phyloP scores from a whole-genome alignment of 2,329 filamentous ascomycete species.

The Hortaea sp. region DNA sequence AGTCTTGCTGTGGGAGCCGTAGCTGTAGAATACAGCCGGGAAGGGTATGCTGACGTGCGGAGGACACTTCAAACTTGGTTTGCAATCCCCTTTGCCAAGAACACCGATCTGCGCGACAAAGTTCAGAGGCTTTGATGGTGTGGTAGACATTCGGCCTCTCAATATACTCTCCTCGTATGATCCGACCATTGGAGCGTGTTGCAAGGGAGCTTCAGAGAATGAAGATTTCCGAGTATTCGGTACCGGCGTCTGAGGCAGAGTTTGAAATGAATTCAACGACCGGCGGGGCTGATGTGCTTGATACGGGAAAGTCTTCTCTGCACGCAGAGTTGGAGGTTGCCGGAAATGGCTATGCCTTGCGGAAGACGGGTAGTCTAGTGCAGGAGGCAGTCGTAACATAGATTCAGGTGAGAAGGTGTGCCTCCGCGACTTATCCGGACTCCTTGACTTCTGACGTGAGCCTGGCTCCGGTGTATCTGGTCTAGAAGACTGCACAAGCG shows the following conservation, averaged over 20 bases:
- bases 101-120: conserved; percentile 95
- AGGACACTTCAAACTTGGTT: conserved; percentile 72
- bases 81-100: conserved; percentile 79
- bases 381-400: conserved; percentile 41
- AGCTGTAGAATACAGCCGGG: conserved; percentile 93
- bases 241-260: conserved; percentile 35
- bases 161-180: conserved; percentile 97
- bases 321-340: conserved; percentile 39
- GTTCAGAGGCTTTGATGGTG: conserved; percentile 80
- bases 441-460: conserved; percentile 28
- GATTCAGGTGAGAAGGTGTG: conserved; percentile 61
- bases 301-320: conserved; percentile 54
- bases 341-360: conserved; percentile 10
- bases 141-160: conserved; percentile 91
- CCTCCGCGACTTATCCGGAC: conserved; percentile 47
- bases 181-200: conserved; percentile 91
- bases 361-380: conserved; percentile 24
- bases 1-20: conserved; percentile 56
- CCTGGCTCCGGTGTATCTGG: conserved; percentile 23
- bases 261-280: conserved; percentile 54
- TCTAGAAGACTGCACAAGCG: conserved; percentile 57
- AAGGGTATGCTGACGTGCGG: conserved; percentile 85
- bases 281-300: conserved; percentile 71
- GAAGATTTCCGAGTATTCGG: conserved; percentile 56
- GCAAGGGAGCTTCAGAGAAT: conserved; percentile 67